These are phyloP conservation scores for Geosmithia morbida DNA, from an alignment of 2,329 filamentous ascomycete genomes.

Conservation along the genomic window DNA sequence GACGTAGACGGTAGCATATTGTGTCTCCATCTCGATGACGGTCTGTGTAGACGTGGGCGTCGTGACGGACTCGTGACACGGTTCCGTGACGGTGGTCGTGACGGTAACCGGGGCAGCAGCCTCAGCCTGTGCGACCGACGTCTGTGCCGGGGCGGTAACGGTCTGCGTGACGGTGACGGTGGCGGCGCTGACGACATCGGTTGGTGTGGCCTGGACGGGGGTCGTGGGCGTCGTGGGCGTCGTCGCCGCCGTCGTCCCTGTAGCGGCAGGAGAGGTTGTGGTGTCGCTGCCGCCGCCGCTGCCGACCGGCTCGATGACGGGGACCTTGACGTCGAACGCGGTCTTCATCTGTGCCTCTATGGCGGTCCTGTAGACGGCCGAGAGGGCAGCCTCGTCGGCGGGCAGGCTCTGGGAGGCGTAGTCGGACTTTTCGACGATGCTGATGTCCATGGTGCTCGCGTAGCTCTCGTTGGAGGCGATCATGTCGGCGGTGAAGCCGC, in stretches of 20 bases:
- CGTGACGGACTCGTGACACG: neutral
- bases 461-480: slow-evolving; percentile 25
- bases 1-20: neutral
- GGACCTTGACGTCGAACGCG: neutral
- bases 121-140: neutral
- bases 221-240: neutral
- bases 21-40: slow-evolving; percentile 2
- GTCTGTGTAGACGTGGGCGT: neutral
- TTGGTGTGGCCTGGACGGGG: too few relatives aligned
- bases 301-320: neutral
- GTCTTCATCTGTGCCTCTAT: neutral
- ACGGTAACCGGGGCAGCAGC: neutral
- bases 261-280: neutral
- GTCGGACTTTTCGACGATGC: slow-evolving; percentile 12
- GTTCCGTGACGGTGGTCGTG: neutral
- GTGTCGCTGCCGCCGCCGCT: too few relatives aligned
- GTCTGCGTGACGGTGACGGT: slow-evolving; percentile 21
- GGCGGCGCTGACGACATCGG: slow-evolving; percentile 5
- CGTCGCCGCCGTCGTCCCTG: neutral
- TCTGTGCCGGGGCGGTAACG: slow-evolving; percentile 10
- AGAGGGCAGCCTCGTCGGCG: neutral
- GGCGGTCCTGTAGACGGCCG: neutral
- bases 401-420: slow-evolving; percentile 1
- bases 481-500: slow-evolving; percentile 18
- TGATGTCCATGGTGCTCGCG: slow-evolving; percentile 24